phyloP scores from a whole-genome alignment of 345 rosid species.

The Populus tremula region DNA sequence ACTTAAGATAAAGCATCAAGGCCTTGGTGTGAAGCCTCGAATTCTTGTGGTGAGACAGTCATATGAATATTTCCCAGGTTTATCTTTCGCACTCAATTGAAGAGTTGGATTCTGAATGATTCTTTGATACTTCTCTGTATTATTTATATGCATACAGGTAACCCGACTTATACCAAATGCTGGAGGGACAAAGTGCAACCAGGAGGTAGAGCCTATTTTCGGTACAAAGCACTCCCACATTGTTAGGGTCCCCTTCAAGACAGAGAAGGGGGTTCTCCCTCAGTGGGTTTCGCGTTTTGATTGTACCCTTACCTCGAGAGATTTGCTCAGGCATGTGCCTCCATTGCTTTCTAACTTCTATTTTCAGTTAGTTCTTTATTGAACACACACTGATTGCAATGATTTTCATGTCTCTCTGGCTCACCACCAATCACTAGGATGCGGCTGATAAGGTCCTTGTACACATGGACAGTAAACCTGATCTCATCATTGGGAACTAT shows the following conservation, averaged over 20 bases:
- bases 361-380: not conserved
- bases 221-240: constrained; percentile 65
- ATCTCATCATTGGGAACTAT: constrained; percentile 91
- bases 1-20: constrained; percentile 64
- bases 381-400: not conserved
- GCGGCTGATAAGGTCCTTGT: constrained; percentile 62
- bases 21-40: constrained; percentile 71
- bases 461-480: constrained; percentile 66
- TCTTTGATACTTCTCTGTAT: not conserved
- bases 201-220: constrained; percentile 61
- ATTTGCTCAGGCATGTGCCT: constrained; percentile 55
- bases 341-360: not conserved
- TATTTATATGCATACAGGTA: constrained; percentile 44
- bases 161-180: constrained; percentile 81
- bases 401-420: not conserved
- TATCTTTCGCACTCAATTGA: not conserved
- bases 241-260: constrained; percentile 79
- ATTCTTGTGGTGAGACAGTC: constrained; percentile 65
- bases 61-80: not conserved
- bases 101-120: not conserved
- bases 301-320: constrained; percentile 81
- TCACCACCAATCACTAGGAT: constrained; percentile 35
- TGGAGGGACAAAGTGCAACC: constrained; percentile 74
- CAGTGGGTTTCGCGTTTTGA: constrained; percentile 95
- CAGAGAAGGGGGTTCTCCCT: constrained; percentile 60